Evolutionary conservation across 305 asterid species (phyloP), one percentile per base, ranked within the genome.

Genomic region (Fraxinus greggii): DNA sequence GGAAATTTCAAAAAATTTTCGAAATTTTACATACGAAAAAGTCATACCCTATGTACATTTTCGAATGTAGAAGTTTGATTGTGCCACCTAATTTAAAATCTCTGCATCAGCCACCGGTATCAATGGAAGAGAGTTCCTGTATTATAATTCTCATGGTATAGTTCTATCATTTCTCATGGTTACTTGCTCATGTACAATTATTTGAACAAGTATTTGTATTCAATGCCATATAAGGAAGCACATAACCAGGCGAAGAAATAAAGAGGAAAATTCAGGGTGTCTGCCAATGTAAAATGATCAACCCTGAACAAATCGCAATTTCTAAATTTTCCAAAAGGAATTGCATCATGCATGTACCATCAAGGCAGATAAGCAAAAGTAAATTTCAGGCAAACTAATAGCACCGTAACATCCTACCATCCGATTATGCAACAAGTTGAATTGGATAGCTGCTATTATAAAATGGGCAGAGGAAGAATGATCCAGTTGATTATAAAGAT

Each of bases 281-380:
- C 1, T 19, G 26, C 0, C 65, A 28, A 74, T 33, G 76, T 23
- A 75, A 65, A 81, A 65, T 36, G n/a, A 23, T 26, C 17, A 24
- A 3, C 35, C 33, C 72, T 63, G 35, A 78, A 33, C 29, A 54
- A 54, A 31, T 10, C 29, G 24, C 6, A 38, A 56, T 26, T 77
- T 59, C 17, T n/a, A 54, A 42, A 61, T 31, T 56, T 76, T 65
- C 79, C 75, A 61, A 8, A 38, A 51, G 51, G 51, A 83, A 36
- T 78, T 54, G 61, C 75, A 86, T 59, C 61, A n/a, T 56, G 86
- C 54, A 77, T 29, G 32, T 80, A 40, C 77, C 56, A 33, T 54
- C 45, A 80, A 79, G 72, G 23, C 32, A 78, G 74, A 61, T 79
- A 78, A 83, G 81, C 31, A 73, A 59, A 56, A 59, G 23, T 32